Evolutionary conservation across 805 yeast genomes (phyloP), one percentile per base, ranked within the genome.

Genomic region (Ogataea wickerhamii): DNA sequence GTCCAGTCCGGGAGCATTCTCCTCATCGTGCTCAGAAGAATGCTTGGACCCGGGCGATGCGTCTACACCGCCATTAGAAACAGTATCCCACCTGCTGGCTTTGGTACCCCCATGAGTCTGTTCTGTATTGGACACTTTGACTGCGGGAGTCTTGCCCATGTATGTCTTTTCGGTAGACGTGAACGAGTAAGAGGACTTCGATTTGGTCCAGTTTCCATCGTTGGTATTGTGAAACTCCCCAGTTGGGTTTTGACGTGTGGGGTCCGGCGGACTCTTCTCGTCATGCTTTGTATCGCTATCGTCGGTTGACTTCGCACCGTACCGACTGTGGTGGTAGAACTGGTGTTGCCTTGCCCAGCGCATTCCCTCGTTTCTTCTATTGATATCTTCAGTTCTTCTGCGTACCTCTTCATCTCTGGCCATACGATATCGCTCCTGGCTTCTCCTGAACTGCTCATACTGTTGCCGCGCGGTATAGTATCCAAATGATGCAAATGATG

Each of bases 161-260:
- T 43, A 53, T 7, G 64, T 57, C 37, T 46, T 53, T 27, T 56
- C 61, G 2, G 47, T 29, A 2, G 56, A 45, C 11, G 39, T 44
- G 35, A 43, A 58, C 4, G 63, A 53, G 30, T 58, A 60, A 3
- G 61, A 44, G 2, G 58, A 46, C 19, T 37, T 38, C 6, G 61
- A 54, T 6, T 33, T 44, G 6, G 52, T 48, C 57, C 59, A 55
- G 6, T 36, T 41, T 2, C 52, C 56, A 40, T 53, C 53, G 20
- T 56, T 40, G 1, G 61, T 58, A 28, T 44, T 49, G 13, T 38
- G 27, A 7, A 53, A 33, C 3, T 39, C 36, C 4, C 52, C 52
- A 22, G 41, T 45, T 5, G 58, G 55, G 17, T 38, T 44, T 18
- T 36, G 37, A 18, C 28, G 18, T 13, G 13, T 17, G 8, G 30